A percentile compares a stretch with the other conserved stretches of the same genome.
Evolutionary conservation across 2,329 filamentous ascomycete species (phyloP).

Genomic region (Didymella keratinophila): DNA sequence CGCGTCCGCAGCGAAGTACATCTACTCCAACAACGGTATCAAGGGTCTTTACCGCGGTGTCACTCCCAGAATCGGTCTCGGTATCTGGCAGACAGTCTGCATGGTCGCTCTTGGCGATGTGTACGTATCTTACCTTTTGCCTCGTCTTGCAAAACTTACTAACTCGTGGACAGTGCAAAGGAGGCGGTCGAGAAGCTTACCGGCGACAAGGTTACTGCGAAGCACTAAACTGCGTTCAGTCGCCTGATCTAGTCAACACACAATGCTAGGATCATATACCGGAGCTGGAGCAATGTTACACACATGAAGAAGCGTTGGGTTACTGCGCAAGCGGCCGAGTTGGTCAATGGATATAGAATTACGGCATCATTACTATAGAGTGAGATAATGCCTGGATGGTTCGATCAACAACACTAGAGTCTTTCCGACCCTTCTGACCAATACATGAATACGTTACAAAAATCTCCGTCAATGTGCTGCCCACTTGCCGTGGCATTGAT

Average conservation of each 20-base stretch:
- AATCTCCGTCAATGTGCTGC: not conserved
- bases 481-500: no score
- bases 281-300: constrained; percentile 4
- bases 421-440: not conserved
- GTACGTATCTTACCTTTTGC: constrained; percentile 63
- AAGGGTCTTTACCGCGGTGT: constrained; percentile 96
- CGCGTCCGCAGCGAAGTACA: constrained; percentile 80
- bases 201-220: constrained; percentile 68
- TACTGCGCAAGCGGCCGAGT: constrained; percentile 3
- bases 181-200: constrained; percentile 71
- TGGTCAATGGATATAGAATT: constrained; percentile 15
- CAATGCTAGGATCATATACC: not conserved
- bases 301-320: constrained; percentile 8
- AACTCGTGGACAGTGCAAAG: constrained; percentile 62
- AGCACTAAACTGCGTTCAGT: constrained; percentile 62
- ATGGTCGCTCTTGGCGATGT: constrained; percentile 99
- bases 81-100: constrained; percentile 99
- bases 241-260: constrained; percentile 11
- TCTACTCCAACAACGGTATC: constrained; percentile 87
- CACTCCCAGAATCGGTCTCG: constrained; percentile 88
- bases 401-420: not conserved
- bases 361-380: constrained; percentile 16
- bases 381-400: constrained; percentile 16
- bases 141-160: constrained; percentile 20
- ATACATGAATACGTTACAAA: not conserved